Evolutionary conservation across 2,329 filamentous ascomycete genomes (phyloP).

Genomic region (Beauveria bassiana): DNA sequence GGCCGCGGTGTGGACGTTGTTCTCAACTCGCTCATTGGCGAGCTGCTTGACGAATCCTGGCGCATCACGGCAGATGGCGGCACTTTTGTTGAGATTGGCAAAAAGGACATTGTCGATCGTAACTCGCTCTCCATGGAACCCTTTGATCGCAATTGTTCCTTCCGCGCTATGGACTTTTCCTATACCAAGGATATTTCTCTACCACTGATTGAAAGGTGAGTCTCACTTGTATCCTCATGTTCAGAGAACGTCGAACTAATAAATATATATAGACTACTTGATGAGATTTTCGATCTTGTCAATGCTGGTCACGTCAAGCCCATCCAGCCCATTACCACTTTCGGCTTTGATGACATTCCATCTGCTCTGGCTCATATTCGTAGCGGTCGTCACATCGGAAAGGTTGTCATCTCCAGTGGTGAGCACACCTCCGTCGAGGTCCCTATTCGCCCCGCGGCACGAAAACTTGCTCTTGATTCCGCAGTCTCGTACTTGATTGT

Average conservation of each 20-base stretch:
- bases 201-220: neutral
- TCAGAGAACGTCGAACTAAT: neutral
- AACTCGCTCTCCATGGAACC: slow-evolving; percentile 24
- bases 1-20: slow-evolving; percentile 27
- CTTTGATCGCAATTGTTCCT: slow-evolving; percentile 28
- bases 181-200: slow-evolving; percentile 14
- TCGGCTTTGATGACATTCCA: slow-evolving; percentile 21
- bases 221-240: neutral
- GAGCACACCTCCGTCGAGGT: neutral
- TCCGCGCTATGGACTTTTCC: slow-evolving; percentile 17
- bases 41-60: slow-evolving; percentile 25
- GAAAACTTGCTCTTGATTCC: neutral
- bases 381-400: slow-evolving; percentile 32
- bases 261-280: slow-evolving; percentile 5
- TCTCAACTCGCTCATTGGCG: slow-evolving; percentile 25
- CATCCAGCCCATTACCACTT: slow-evolving; percentile 18
- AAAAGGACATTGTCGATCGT: slow-evolving; percentile 23
- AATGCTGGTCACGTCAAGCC: slow-evolving; percentile 15
- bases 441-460: neutral
- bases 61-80: slow-evolving; percentile 29
- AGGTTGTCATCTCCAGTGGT: slow-evolving; percentile 18
- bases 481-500: slow-evolving; percentile 20
- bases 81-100: slow-evolving; percentile 24
- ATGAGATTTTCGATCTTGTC: slow-evolving; percentile 15
- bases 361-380: slow-evolving; percentile 34